Evolutionary conservation across 805 yeast genomes (phyloP).

Genomic region (Myxozyma sirexii): DNA sequence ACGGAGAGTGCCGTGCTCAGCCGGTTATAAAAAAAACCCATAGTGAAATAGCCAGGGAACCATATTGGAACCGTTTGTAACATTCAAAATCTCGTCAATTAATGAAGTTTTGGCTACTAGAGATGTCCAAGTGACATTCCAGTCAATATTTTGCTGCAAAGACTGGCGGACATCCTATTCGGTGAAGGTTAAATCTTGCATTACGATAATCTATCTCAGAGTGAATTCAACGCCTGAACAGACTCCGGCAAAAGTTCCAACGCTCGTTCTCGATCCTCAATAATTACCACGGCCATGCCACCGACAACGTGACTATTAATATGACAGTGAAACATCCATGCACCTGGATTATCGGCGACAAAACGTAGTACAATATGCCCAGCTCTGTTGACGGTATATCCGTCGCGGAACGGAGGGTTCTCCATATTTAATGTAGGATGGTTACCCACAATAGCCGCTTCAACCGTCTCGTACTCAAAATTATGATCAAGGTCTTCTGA

Average conservation of each 20-base stretch:
- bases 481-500: constrained; percentile 45
- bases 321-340: constrained; percentile 87
- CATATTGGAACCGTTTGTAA: too few species aligned
- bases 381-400: neutral
- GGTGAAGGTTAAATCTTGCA: too few species aligned
- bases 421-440: neutral
- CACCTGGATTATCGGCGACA: constrained; percentile 84
- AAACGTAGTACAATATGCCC: constrained; percentile 50
- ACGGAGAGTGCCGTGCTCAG: too few species aligned
- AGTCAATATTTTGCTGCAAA: too few species aligned
- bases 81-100: too few species aligned
- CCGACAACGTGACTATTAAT: constrained; percentile 25
- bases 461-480: constrained; percentile 46
- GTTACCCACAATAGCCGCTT: constrained; percentile 44
- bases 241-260: neutral
- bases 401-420: constrained; percentile 8
- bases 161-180: too few species aligned
- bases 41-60: too few species aligned
- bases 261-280: constrained; percentile 7
- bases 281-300: constrained; percentile 8
- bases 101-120: too few species aligned
- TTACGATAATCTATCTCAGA: too few species aligned
- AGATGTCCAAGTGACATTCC: too few species aligned
- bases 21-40: too few species aligned
- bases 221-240: neutral